Evolutionary conservation across 176 grass and related monocot genomes (phyloP), one percentile per base, ranked within the genome.

Genomic region (Thalia dealbata): DNA sequence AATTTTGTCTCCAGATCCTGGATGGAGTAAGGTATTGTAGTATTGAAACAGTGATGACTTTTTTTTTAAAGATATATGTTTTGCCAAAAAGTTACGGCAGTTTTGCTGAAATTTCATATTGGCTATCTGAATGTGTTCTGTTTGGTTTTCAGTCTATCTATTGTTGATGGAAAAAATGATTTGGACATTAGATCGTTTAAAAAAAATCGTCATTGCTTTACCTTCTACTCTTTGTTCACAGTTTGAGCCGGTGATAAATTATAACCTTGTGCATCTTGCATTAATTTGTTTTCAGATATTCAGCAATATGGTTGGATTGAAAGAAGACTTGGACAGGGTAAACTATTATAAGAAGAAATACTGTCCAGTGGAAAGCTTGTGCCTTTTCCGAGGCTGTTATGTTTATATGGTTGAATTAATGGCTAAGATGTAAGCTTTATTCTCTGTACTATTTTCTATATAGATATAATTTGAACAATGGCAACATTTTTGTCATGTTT

Each of bases 341-440:
- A 74, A 84, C 29, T 78, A 69, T 61, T 96, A 92, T 61, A 89
- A 81, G 83, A 90, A 76, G 66, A 96, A 92, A 73, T 85, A 92
- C 63, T 88, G 76, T 61, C 72, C 76, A 41, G 84, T 88, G 16
- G 73, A 96, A 80, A 82, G 69, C 65, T 92, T 92, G 78, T 96
- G 87, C 81, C 92, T 96, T 50, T 92, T 96, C 83, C 78, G 77
- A 85, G 85, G 87, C 70, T 96, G 82, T 71, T 77, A 58, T 58
- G 62, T 92, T 74, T 92, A 90, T 77, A 71, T 96, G 51, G 74
- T 84, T 75, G 66, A 70, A 78, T 62, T 65, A 76, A 54, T 78
- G 82, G 78, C 87, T 69, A 73, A 84, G 35, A 71, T 90, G 93
- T 92, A 82, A 91, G 85, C 66, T 83, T 26, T 70, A 73, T 72